These are phyloP conservation scores for Lichtheimia hyalospora DNA, from an alignment of 371 early-diverging fungal genomes.

Conservation along the genomic window DNA sequence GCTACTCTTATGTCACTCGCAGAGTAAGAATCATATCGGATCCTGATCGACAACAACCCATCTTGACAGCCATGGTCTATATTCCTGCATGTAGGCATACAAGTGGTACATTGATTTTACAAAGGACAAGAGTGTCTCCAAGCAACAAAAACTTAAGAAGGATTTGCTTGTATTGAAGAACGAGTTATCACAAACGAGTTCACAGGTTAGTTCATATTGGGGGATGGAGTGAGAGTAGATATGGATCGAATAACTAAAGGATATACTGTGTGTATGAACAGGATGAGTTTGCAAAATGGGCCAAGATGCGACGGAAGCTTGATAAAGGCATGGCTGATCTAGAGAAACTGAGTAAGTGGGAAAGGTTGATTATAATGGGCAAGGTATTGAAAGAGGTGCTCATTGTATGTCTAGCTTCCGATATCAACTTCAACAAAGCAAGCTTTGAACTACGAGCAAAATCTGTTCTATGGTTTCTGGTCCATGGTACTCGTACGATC, in stretches of 20 bases:
- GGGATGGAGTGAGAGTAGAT: neutral
- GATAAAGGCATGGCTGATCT: slow-evolving; percentile 70
- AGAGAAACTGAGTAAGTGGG: slow-evolving; percentile 59
- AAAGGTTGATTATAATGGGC: neutral
- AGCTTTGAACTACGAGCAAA: slow-evolving; percentile 81
- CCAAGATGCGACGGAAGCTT: slow-evolving; percentile 82
- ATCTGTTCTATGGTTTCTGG: slow-evolving; percentile 65
- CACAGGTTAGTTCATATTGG: slow-evolving; percentile 46
- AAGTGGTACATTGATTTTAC: slow-evolving; percentile 44
- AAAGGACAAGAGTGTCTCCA: slow-evolving; percentile 42
- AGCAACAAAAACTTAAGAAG: slow-evolving; percentile 58
- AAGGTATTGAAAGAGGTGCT: too few relatives aligned
- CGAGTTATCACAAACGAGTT: slow-evolving; percentile 64
- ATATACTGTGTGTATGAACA: slow-evolving; percentile 13
- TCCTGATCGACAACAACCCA: too few relatives aligned
- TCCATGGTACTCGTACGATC: slow-evolving; percentile 71
- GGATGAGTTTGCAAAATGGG: slow-evolving; percentile 97
- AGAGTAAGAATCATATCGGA: slow-evolving; percentile 27
- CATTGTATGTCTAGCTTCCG: slow-evolving; percentile 43
- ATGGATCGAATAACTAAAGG: neutral
- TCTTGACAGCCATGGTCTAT: too few relatives aligned
- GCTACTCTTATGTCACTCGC: slow-evolving; percentile 56
- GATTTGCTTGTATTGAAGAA: slow-evolving; percentile 58
- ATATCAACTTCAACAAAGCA: slow-evolving; percentile 65
- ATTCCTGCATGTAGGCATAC: slow-evolving; percentile 38